Evolutionary conservation across 768 basidiomycete species (phyloP).

Genomic region (Collybiopsis confluens): DNA sequence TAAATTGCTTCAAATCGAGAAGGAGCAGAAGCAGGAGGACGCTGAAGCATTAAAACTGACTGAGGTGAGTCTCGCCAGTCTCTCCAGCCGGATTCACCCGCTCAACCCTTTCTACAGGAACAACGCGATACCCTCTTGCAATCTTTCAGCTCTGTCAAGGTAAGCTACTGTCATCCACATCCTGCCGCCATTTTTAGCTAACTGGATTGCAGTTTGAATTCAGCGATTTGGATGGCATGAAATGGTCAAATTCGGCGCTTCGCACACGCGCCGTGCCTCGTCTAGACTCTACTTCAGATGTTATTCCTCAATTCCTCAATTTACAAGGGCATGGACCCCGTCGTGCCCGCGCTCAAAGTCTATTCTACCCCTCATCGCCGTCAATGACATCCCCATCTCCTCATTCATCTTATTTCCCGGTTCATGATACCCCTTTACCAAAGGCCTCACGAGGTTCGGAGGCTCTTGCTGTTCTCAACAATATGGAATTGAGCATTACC

Average conservation of each 20-base stretch:
- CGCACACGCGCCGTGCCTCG: not conserved
- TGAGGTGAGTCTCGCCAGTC: slow-evolving; percentile 1
- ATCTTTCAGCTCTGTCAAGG: slow-evolving; percentile 3
- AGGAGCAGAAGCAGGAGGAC: slow-evolving; percentile 2
- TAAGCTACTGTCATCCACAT: too few species aligned
- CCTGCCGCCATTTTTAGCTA: too few species aligned
- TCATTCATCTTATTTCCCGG: not conserved
- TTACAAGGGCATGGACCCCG: not conserved
- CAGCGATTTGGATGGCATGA: not conserved
- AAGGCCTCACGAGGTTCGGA: not conserved
- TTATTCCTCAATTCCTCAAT: not conserved
- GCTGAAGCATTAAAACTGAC: slow-evolving; percentile 1
- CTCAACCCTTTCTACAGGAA: not conserved
- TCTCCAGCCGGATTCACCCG: not conserved
- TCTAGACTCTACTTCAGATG: not conserved
- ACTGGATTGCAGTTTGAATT: not conserved
- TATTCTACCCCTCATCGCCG: not conserved
- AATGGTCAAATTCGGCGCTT: not conserved
- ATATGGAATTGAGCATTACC: not conserved
- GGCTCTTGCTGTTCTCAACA: not conserved
- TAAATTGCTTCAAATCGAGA: not conserved
- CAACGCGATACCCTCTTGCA: not conserved
- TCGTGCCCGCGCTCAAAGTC: slow-evolving; percentile 1
- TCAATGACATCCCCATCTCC: not conserved
- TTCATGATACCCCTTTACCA: not conserved